Percentiles rank a stretch among this genome's conserved stretches.
Evolutionary conservation across 352 stramenopile species (phyloP).

Genomic region (Lagenidium giganteum): DNA sequence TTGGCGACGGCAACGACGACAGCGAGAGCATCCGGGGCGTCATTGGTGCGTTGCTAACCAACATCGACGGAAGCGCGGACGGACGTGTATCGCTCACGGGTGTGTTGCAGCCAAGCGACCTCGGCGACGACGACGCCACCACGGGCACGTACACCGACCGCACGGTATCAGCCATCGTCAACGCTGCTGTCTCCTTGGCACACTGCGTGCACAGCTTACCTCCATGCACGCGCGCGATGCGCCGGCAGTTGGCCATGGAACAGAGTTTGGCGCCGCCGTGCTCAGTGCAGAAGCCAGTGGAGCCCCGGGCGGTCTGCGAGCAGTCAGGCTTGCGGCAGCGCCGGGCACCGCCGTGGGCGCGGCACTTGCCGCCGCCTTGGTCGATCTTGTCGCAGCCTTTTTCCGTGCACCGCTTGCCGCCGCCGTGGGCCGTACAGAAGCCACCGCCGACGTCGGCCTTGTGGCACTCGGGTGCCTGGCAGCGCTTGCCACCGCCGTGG

Average conservation of each 20-base stretch:
- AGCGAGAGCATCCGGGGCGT: too few relatives aligned
- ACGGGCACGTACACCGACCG: too few relatives aligned
- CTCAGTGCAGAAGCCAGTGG: slow-evolving; percentile 52
- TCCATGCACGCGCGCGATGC: slow-evolving; percentile 45
- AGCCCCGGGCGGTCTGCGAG: slow-evolving; percentile 45
- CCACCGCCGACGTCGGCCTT: slow-evolving; percentile 81
- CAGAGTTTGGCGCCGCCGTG: slow-evolving; percentile 64
- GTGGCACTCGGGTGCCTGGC: slow-evolving; percentile 37
- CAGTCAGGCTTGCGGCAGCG: slow-evolving; percentile 54
- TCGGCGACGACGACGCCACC: too few relatives aligned
- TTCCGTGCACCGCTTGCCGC: slow-evolving; percentile 62
- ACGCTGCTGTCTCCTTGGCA: slow-evolving; percentile 18
- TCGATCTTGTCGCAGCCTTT: slow-evolving; percentile 74
- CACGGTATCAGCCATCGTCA: too few relatives aligned
- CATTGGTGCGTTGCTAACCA: too few relatives aligned
- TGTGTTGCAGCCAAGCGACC: too few relatives aligned
- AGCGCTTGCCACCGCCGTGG: slow-evolving; percentile 73
- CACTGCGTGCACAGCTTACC: slow-evolving; percentile 37
- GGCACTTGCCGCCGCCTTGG: slow-evolving; percentile 76
- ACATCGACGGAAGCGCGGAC: too few relatives aligned
- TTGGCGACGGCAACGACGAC: too few relatives aligned
- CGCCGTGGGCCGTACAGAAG: slow-evolving; percentile 77
- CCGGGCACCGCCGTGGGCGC: slow-evolving; percentile 65
- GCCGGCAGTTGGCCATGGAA: slow-evolving; percentile 44
- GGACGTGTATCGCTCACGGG: too few relatives aligned